Percentiles rank a stretch among this genome's conserved stretches.
Conservation (phyloP, 1,139 yeast species). For the Yamadazyma conglobata region DNA sequence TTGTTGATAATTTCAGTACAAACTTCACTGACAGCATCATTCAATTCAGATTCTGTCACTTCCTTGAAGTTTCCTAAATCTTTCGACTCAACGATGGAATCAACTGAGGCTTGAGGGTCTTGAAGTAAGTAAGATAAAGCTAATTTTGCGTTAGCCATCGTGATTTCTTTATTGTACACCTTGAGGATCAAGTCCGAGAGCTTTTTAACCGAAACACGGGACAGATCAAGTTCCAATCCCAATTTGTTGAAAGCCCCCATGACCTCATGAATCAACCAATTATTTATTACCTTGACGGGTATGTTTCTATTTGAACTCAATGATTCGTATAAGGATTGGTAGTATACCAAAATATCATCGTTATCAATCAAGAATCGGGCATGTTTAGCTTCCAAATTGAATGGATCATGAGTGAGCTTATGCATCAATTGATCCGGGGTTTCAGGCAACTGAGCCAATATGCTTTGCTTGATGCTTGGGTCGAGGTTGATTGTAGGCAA, state of each 20-base stretch:
- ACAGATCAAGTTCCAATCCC: slow-evolving; percentile 35
- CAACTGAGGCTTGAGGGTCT: slow-evolving; percentile 32
- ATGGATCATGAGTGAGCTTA: slow-evolving; percentile 49
- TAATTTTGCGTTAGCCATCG: slow-evolving; percentile 61
- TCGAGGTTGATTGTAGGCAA: slow-evolving; percentile 57
- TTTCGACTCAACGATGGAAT: slow-evolving; percentile 38
- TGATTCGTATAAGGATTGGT: slow-evolving; percentile 38
- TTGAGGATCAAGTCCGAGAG: slow-evolving; percentile 25
- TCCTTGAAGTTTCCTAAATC: slow-evolving; percentile 46
- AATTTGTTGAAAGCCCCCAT: slow-evolving; percentile 64
- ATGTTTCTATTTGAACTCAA: slow-evolving; percentile 17
- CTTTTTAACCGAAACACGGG: slow-evolving; percentile 26
- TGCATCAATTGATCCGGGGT: slow-evolving; percentile 61
- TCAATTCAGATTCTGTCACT: slow-evolving; percentile 21
- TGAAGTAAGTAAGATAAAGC: slow-evolving; percentile 58
- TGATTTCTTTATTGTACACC: slow-evolving; percentile 21
- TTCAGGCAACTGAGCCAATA: slow-evolving; percentile 48
- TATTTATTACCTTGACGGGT: slow-evolving; percentile 49
- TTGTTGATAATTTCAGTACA: slow-evolving; percentile 51
- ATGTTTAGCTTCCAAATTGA: slow-evolving; percentile 63
- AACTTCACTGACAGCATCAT: slow-evolving; percentile 45
- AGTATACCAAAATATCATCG: slow-evolving; percentile 46
- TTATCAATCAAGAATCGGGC: slow-evolving; percentile 60
- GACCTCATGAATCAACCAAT: slow-evolving; percentile 84
- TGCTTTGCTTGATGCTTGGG: slow-evolving; percentile 26